phyloP scores from a whole-genome alignment of 805 yeast species.

The Cyberlindnera petersonii region DNA sequence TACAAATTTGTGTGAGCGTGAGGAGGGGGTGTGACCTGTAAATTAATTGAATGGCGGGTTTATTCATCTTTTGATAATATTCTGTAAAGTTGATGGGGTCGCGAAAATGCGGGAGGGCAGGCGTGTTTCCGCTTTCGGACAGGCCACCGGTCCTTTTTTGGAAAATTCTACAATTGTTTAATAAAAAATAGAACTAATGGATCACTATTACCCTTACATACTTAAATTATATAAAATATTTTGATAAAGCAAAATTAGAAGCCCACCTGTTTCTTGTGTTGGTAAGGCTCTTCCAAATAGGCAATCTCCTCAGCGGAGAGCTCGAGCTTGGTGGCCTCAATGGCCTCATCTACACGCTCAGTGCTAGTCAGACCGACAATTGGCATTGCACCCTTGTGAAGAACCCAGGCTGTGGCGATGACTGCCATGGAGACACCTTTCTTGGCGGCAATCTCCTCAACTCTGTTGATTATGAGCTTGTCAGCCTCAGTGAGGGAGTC shows the following conservation, averaged over 20 bases:
- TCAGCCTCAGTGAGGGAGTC: conserved; percentile 20
- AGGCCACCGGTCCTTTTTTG: not conserved
- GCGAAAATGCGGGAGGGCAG: too few species aligned
- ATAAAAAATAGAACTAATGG: too few species aligned
- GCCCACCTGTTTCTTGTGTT: conserved; percentile 7
- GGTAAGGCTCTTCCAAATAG: conserved; percentile 16
- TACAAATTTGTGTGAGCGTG: too few species aligned
- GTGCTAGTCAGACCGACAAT: conserved; percentile 49
- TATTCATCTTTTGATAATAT: too few species aligned
- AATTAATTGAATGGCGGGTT: too few species aligned
- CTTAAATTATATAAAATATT: too few species aligned
- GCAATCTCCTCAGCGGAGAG: conserved; percentile 14
- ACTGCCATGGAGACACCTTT: conserved; percentile 48
- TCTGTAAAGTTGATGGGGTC: not conserved
- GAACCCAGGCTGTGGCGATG: conserved; percentile 48
- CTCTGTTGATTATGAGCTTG: conserved; percentile 38
- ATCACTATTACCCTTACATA: too few species aligned
- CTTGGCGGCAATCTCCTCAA: conserved; percentile 49
- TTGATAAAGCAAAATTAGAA: not conserved
- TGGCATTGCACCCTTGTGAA: conserved; percentile 47
- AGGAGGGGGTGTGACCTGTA: too few species aligned
- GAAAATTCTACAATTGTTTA: too few species aligned
- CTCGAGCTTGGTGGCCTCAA: conserved; percentile 31
- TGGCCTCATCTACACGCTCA: conserved; percentile 48
- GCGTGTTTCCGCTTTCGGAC: conserved; percentile 5